Base-by-base conservation (phyloP, 2,329 filamentous ascomycete species). In the Exophiala sp. region DNA sequence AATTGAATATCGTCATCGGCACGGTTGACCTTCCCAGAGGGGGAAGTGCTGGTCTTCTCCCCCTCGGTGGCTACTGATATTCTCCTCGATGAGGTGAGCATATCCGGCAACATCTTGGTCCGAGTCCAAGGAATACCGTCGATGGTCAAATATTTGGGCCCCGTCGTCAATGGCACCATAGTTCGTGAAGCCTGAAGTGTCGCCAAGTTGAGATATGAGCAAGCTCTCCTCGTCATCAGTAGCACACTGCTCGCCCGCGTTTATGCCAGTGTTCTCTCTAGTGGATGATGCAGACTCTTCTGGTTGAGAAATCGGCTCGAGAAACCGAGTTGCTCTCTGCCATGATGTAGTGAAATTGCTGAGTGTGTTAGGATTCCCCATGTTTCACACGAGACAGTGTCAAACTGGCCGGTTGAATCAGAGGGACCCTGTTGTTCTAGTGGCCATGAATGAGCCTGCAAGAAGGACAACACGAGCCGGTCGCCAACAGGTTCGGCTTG, bases 1-100 rank as follows among this genome's bases (percentile, higher is more conserved):
- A 93, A 69, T 97, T 97, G 75, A 97, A 95, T 54, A 96, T 79
- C 4, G 91, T 96, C 70, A 96, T 91, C 0, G 88, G 88, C n/a
- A 96, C 75, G 0, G 91, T 97, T n/a, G 88, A 95, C 70, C 94
- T 89, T 24, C 91, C 91, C 55, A n/a, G n/a, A n/a, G n/a, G 94
- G 85, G 2, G 14, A n/a, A 34, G 14, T n/a, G 2, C 5, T 34
- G 11, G 2, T n/a, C 14, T n/a, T 16, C 1, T 34, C 30, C 30
- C 30, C n/a, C n/a, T n/a, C n/a, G 10, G 30, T 6, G 13, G 13
- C 8, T 9, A 1, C 6, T 13, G 13, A 34, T 6, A n/a, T 34
- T 34, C 30, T 34, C 30, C 30, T 34, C 30, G 14, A 34, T 2
- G 14, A 34, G 2, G 10, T n/a, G 30, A 16, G 14, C 30, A 34